Evolutionary conservation across 352 stramenopile species (phyloP).

Genomic region (Phytophthora palmivora): DNA sequence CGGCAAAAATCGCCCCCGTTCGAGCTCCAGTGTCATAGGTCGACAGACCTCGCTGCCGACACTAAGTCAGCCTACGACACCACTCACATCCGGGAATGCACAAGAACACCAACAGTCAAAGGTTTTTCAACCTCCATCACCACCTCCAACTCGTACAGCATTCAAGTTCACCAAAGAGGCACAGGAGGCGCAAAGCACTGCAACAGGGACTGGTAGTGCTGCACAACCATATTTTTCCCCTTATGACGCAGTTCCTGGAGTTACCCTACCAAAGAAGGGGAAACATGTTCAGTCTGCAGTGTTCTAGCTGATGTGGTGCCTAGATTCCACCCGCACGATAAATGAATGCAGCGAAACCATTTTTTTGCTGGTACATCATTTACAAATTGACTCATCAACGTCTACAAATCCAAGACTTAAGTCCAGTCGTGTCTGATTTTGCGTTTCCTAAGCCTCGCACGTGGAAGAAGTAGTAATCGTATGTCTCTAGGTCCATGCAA

Average conservation of each 20-base stretch:
- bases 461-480: background rate
- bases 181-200: conserved; percentile 38
- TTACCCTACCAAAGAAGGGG: conserved; percentile 58
- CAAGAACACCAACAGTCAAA: conserved; percentile 42
- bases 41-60: conserved; percentile 55
- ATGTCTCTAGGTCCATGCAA: conserved; percentile 5
- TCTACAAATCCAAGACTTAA: conserved; percentile 10
- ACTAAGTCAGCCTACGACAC: conserved; percentile 31
- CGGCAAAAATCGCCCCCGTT: conserved; percentile 56
- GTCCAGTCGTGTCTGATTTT: conserved; percentile 19
- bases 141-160: conserved; percentile 66
- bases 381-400: background rate
- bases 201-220: conserved; percentile 11
- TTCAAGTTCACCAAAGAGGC: conserved; percentile 83
- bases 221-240: conserved; percentile 74
- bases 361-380: background rate
- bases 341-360: background rate
- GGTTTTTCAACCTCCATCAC: conserved; percentile 63
- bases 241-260: conserved; percentile 62
- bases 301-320: conserved; percentile 20
- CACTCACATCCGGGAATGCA: conserved; percentile 9
- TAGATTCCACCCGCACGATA: background rate
- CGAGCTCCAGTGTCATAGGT: conserved; percentile 51
- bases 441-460: conserved; percentile 7
- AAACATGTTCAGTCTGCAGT: conserved; percentile 46